Evolutionary conservation across 345 rosid species (phyloP), one percentile per base, ranked within the genome.

Genomic region (Eucalyptus virginea): DNA sequence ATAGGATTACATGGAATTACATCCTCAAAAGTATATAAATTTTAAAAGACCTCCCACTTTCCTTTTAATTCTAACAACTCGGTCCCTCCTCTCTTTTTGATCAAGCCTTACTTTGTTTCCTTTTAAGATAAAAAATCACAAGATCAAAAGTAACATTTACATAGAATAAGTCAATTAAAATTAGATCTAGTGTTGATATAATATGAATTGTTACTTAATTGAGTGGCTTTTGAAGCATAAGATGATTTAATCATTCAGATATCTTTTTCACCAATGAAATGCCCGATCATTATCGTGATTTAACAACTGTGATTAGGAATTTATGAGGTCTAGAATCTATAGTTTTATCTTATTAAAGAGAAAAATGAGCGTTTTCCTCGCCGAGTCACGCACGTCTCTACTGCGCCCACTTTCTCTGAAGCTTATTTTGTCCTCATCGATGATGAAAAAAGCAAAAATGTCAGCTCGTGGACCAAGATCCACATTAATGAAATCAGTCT

Each of bases 171-270:
- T 18, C 45, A 18, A 18, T 42, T 18, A 42, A 72, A 72, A 72
- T 34, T 18, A 2, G 81, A 34, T 34, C 3, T 5, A 69, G 26
- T 5, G 44, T 9, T 5, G 81, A 18, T 69, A 18, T 0, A 9
- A 10, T 14, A 69, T 34, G 81, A 34, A 72, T 34, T 65, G 3
- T 65, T 21, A 8, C 19, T n/a, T n/a, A 65, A n/a, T 8, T 8
- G 34, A n/a, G 77, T 65, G 32, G 77, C 21, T 65, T n/a, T n/a
- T n/a, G 32, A 65, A 65, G 77, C 40, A 4, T 18, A 4, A 65
- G 18, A n/a, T 3, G 77, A 14, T 30, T 8, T 8, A 30, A 21
- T 37, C 45, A 14, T 37, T 72, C 26, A 19, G 0, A 19, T 37
- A 18, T 19, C 28, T 19, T 37, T 11, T 69, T 37, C 45, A 10